Conservation (phyloP, 2,329 filamentous ascomycete species). For the Thermomyces lanuginosus region DNA sequence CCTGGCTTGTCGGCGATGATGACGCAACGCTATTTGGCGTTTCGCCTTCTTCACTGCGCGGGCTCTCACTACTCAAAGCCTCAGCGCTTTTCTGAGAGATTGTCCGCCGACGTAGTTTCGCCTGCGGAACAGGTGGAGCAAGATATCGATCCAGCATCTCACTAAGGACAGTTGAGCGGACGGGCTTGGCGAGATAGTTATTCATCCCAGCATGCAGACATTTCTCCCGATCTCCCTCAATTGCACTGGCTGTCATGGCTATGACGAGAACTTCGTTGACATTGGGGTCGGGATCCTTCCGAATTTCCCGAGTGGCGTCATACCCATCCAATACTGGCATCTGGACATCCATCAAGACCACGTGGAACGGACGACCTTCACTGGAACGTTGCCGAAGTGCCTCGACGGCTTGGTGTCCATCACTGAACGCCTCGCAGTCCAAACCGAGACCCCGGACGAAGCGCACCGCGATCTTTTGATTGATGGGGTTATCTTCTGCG, state of each 20-base stretch:
- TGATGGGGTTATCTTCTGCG: conserved; percentile 88
- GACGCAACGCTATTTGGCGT: conserved; percentile 14
- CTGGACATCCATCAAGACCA: conserved; percentile 90
- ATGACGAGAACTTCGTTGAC: conserved; percentile 81
- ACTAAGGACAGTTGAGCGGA: conserved; percentile 74
- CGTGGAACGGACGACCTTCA: conserved; percentile 64
- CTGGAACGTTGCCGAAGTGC: conserved; percentile 58
- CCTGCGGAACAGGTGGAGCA: conserved; percentile 29
- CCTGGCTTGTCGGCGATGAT: conserved; percentile 13
- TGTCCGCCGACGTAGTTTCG: conserved; percentile 14
- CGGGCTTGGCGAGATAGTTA: conserved; percentile 88
- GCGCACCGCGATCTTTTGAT: conserved; percentile 82
- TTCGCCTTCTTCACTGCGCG: conserved; percentile 9
- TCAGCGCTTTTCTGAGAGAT: conserved; percentile 15
- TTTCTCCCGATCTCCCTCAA: conserved; percentile 86
- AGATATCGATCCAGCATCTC: conserved; percentile 61
- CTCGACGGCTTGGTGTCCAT: conserved; percentile 75
- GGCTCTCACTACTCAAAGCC: conserved; percentile 15
- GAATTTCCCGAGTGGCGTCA: conserved; percentile 70
- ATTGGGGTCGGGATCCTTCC: conserved; percentile 56
- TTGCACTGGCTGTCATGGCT: conserved; percentile 91
- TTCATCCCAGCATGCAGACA: conserved; percentile 96
- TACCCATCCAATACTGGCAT: conserved; percentile 92
- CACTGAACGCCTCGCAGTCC: conserved; percentile 73
- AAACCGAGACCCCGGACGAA: conserved; percentile 79